Base-by-base conservation (phyloP, 805 yeast genomes). In the Saccharomycodes ludwigii region DNA sequence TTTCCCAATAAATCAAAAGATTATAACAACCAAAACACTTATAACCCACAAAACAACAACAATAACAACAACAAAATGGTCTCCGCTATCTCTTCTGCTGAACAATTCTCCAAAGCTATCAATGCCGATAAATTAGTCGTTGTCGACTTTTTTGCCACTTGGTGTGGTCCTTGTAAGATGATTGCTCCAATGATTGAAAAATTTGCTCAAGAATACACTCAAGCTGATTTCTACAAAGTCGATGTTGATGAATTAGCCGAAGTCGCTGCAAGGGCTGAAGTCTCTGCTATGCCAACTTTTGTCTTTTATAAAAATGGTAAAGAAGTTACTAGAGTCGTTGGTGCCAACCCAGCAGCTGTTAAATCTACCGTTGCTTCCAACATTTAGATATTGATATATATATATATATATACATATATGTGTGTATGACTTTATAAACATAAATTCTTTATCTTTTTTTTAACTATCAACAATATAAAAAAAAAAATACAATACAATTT, bases 91-190 rank as follows among this genome's bases (percentile, higher is more conserved):
- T 42, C 56, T 11, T 43, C 66, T 34, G 56, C 63, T 38, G 58
- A 55, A 33, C 86, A 85, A 56, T 88, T 86, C 69, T 62, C 71
- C 33, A 63, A 66, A 37, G 78, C 76, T 43, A 69, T 78, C 50
- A 46, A 59, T 36, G 66, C 65, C 49, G 71, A 71, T 44, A 81
- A 79, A 47, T 67, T 84, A 52, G 86, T 84, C 46, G 86, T 91
- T 46, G 83, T 91, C 46, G 97, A 91, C 66, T 91, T 88, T 67
- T 86, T 73, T 54, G 97, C 97, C 48, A 75, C 86, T 40, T 91
- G 97, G 96, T 88, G 98, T 63, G 96, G 96, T 47, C 97, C 98
- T 40, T 88, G 98, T 70, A 91, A 88, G 71, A 82, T 82, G 75
- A 79, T 91, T 61, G 86, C 95, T 34, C 98, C 98, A 47, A 65